Evolutionary conservation across 2,329 filamentous ascomycete genomes (phyloP), one percentile per base, ranked within the genome.

Genomic region (Nectriaceae sp.): DNA sequence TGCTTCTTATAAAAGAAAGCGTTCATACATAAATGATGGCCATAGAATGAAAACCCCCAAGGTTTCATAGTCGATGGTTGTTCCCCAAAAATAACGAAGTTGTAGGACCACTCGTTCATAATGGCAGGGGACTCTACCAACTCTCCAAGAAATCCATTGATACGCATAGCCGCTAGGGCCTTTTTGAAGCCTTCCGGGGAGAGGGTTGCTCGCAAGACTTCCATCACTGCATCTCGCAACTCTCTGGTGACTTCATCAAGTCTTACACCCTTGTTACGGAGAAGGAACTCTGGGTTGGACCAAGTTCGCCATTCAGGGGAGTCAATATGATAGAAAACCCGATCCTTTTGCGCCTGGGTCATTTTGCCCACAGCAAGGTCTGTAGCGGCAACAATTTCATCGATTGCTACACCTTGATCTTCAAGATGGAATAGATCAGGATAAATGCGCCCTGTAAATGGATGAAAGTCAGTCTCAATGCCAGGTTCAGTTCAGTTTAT

Each of bases 41-140:
- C 89, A 68, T 90, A 93, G 60, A 90, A 83, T 0, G 82, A 80
- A 68, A 82, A 88, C 1, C 87, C 88, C 88, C 88, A 91, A 0
- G 87, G 83, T 3, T 69, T 56, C 0, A 72, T 71, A 0, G 70
- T 63, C 0, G 82, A 84, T 0, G 85, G 15, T 31, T 8, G 85
- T 10, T 67, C 67, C 10, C 87, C 87, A 61, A 90, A 90, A 2
- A 90, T 70, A 29, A 83, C 80, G 50, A 90, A 86, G 68, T 90
- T 90, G 75, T 91, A 91, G 1, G 84, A 88, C 69, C 79, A 82
- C 65, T 89, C 81, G 69, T 90, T 90, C 78, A 88, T 83, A 44
- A 91, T 79, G 5, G 70, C 65, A 0, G 80, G 77, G 0, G 82
- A 76, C 26, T 80, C 62, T 42, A 88, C 83, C 0, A 90, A 75